Evolutionary conservation across 2,329 filamentous ascomycete species (phyloP).

Genomic region (Cercospora sp.): DNA sequence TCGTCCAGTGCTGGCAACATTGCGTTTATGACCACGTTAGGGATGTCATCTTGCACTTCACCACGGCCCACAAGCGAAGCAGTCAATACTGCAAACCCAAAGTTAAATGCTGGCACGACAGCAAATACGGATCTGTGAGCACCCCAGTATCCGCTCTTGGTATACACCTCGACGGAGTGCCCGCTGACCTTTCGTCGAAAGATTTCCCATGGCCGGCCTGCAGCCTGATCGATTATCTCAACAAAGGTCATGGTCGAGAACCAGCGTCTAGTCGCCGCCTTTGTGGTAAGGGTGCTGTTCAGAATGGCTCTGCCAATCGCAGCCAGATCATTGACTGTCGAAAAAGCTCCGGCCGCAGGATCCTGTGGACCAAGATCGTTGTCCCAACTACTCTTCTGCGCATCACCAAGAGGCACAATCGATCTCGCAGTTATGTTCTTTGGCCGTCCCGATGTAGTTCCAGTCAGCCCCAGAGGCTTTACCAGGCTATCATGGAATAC

Average conservation of each 20-base stretch:
- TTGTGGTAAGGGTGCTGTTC: conserved; percentile 44
- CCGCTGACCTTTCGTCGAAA: conserved; percentile 43
- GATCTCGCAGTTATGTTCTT: conserved; percentile 9
- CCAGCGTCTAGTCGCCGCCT: conserved; percentile 47
- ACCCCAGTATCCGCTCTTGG: conserved; percentile 48
- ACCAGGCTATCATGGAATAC: conserved; percentile 20
- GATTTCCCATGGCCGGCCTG: conserved; percentile 54
- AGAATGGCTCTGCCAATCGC: conserved; percentile 46
- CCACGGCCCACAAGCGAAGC: conserved; percentile 27
- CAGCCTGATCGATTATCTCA: conserved; percentile 40
- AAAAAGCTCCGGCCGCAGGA: conserved; percentile 30
- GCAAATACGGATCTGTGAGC: conserved; percentile 33
- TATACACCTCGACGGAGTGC: conserved; percentile 50
- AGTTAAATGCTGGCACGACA: conserved; percentile 51
- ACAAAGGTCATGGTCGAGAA: conserved; percentile 46
- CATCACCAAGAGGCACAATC: conserved; percentile 21
- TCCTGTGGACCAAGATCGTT: conserved; percentile 39
- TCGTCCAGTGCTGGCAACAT: conserved; percentile 34
- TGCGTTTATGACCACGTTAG: conserved; percentile 28
- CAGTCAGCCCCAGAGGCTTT: conserved; percentile 19
- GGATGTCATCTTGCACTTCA: conserved; percentile 16
- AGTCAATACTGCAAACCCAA: conserved; percentile 46
- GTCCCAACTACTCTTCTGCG: conserved; percentile 21
- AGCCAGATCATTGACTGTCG: conserved; percentile 26
- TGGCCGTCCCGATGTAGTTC: conserved; percentile 20